Conservation (phyloP, 441 rosid species). For the Populus hybrid region DNA sequence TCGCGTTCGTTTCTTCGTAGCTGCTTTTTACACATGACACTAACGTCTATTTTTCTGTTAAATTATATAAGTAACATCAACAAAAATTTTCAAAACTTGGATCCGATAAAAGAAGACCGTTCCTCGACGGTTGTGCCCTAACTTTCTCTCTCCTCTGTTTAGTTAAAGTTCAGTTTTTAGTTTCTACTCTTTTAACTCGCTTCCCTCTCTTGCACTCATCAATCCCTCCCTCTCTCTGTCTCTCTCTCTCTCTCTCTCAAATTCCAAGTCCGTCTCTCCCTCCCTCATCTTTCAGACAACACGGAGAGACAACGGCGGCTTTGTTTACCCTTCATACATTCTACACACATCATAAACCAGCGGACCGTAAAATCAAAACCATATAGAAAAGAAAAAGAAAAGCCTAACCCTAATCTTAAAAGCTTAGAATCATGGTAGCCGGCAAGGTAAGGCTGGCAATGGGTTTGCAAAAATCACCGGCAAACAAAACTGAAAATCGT, state of each 20-base stretch:
- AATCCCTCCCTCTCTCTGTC: not conserved
- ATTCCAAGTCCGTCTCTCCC: not conserved
- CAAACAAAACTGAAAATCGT: constrained; percentile 25
- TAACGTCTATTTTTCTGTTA: too few relatives aligned
- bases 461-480: constrained; percentile 77
- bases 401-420: not conserved
- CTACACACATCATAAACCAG: constrained; percentile 7
- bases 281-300: constrained; percentile 1
- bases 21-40: not conserved
- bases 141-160: not conserved
- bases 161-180: too few relatives aligned
- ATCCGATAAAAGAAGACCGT: constrained; percentile 64
- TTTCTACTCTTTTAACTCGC: not conserved
- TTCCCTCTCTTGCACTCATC: constrained; percentile 12
- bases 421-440: constrained; percentile 49
- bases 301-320: constrained; percentile 38
- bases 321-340: not conserved
- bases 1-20: not conserved
- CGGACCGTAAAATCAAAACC: not conserved
- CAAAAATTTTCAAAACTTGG: constrained; percentile 18
- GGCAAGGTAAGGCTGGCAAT: constrained; percentile 83
- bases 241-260: too few relatives aligned
- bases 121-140: constrained; percentile 54
- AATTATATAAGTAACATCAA: too few relatives aligned
- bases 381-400: not conserved